Conservation (phyloP, 139 green algal genomes). For the Micractinium sp. region DNA sequence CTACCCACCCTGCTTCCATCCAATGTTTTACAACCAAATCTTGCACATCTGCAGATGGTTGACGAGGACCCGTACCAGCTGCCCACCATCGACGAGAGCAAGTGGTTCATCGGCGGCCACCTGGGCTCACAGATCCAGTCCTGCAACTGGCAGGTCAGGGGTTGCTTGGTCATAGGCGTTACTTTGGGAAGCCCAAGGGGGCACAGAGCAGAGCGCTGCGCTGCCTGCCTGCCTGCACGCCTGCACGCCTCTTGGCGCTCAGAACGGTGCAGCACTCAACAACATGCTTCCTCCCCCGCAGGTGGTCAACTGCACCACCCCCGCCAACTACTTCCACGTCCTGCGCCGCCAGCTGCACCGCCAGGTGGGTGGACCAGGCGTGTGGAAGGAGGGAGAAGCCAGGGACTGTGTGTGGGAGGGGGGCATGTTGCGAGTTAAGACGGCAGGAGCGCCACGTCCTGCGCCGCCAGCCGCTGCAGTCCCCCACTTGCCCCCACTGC, state of each 20-base stretch:
- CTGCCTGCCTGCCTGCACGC: too few species aligned
- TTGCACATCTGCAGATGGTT: constrained; percentile 65
- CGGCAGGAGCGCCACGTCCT: too few species aligned
- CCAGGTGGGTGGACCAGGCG: not conserved
- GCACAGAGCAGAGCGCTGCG: too few species aligned
- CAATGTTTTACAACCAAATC: not conserved
- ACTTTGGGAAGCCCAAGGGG: too few species aligned
- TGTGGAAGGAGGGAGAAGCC: not conserved
- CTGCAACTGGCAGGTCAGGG: constrained; percentile 82
- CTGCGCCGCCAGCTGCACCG: constrained; percentile 83
- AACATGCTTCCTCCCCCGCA: not conserved
- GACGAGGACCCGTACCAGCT: constrained; percentile 94
- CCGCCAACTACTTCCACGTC: constrained; percentile 99
- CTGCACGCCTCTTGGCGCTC: too few species aligned
- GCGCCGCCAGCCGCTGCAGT: too few species aligned
- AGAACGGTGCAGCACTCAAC: too few species aligned
- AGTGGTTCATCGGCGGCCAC: constrained; percentile 88
- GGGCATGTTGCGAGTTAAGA: too few species aligned
- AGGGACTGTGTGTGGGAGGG: too few species aligned
- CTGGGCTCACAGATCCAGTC: constrained; percentile 88
- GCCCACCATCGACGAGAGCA: constrained; percentile 76
- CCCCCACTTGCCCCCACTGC: too few species aligned
- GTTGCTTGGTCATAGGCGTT: too few species aligned
- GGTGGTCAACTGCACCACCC: constrained; percentile 95
- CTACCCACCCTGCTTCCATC: not conserved